phyloP scores from a whole-genome alignment of 371 early-diverging fungal species.

The Nematocida sp. region DNA sequence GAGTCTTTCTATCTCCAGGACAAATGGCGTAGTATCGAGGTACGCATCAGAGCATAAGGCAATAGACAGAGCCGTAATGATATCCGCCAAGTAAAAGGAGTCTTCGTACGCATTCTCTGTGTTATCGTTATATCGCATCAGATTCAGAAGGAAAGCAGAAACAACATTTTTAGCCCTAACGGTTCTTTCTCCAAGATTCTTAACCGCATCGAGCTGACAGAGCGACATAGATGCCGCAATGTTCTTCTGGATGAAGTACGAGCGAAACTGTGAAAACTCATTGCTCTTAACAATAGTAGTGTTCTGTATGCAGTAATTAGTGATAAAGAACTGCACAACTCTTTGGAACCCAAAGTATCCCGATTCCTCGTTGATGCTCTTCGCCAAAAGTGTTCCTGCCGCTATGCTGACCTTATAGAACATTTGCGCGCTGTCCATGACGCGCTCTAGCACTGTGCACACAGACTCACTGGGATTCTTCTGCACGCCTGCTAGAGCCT shows the following conservation, averaged over 20 bases:
- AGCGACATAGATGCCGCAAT: constrained; percentile 58
- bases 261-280: constrained; percentile 62
- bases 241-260: constrained; percentile 66
- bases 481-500: constrained; percentile 66
- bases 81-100: constrained; percentile 61
- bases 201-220: constrained; percentile 45
- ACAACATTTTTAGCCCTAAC: constrained; percentile 55
- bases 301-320: constrained; percentile 64
- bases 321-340: constrained; percentile 67
- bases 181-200: constrained; percentile 34
- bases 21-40: constrained; percentile 20
- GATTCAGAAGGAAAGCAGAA: constrained; percentile 65
- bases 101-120: constrained; percentile 62
- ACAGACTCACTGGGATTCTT: constrained; percentile 51
- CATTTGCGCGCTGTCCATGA: constrained; percentile 73
- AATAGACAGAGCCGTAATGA: constrained; percentile 58
- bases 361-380: constrained; percentile 61
- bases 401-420: constrained; percentile 85
- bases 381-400: constrained; percentile 77
- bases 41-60: constrained; percentile 43
- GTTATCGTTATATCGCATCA: constrained; percentile 67
- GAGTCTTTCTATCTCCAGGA: constrained; percentile 64
- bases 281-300: constrained; percentile 66
- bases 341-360: constrained; percentile 67
- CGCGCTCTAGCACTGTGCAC: constrained; percentile 56